Evolutionary conservation across 2,329 filamentous ascomycete genomes (phyloP), one percentile per base, ranked within the genome.

Genomic region (Macrophomina pseudophaseolina): DNA sequence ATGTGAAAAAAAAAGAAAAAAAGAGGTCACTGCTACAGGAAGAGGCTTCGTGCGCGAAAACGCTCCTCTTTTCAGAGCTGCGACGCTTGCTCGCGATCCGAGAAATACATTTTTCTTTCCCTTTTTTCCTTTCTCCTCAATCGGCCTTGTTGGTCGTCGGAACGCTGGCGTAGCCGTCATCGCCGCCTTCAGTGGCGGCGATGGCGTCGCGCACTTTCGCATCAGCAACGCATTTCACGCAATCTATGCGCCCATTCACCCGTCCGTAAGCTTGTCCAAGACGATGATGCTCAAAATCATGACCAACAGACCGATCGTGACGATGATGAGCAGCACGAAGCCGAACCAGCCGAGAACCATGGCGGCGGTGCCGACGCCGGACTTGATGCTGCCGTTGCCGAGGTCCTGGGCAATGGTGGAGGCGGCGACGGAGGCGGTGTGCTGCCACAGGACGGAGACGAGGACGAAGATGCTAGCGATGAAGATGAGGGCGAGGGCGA

Each of bases 341-440:
- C 92, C 92, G 80, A 99, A 98, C 95, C 95, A 99, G 67, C 95
- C 95, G 75, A 99, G 85, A 18, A 97, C 92, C 92, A 99, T 98
- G 66, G 95, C 94, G 46, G 90, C 92, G 58, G 92, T 94, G n/a
- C 94, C 94, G 12, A 97, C 93, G 40, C 94, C 94, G 66, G 90
- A 92, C 77, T 86, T 88, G 66, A 97, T 92, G 71, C 90, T 92
- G 51, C 94, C 94, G 78, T 97, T 97, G 42, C 91, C 94, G 71
- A 97, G 87, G 75, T 97, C 93, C 83, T 97, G 92, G 0, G 94
- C 93, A 70, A 99, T 94, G 70, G 96, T 91, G 68, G 93, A 93
- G 28, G 95, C 95, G 40, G 94, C 94, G 0, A 99, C 95, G 0
- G 94, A 97, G 0, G 95, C 95, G 5, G 95, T 99, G 75, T 99